Evolutionary conservation across 2,329 filamentous ascomycete genomes (phyloP).

Genomic region (Penicillium sp.): DNA sequence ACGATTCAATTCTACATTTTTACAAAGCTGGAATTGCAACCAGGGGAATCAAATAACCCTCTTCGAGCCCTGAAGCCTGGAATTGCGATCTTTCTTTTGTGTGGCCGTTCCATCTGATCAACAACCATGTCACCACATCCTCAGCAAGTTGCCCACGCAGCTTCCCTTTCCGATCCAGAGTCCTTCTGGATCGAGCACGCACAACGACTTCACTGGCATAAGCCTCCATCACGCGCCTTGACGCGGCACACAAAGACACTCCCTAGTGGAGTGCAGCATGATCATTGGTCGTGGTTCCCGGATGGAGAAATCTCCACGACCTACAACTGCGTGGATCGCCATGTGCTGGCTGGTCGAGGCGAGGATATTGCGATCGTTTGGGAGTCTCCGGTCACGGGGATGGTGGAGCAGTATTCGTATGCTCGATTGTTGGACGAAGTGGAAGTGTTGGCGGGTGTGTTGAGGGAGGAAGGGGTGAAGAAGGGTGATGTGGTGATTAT

Average conservation of each 20-base stretch:
- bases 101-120: too few species aligned
- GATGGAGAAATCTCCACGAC: conserved; percentile 84
- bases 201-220: conserved; percentile 72
- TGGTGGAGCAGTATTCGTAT: conserved; percentile 70
- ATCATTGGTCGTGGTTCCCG: conserved; percentile 85
- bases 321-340: conserved; percentile 86
- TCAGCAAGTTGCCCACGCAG: conserved; percentile 47
- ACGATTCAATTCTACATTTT: too few species aligned
- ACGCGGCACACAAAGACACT: conserved; percentile 58
- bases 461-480: conserved; percentile 73
- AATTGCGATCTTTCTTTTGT: too few species aligned
- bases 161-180: conserved; percentile 63
- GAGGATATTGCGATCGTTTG: conserved; percentile 71
- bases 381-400: conserved; percentile 76
- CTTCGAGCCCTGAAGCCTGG: too few species aligned
- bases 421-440: conserved; percentile 69
- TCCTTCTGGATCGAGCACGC: conserved; percentile 73
- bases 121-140: conserved; percentile 24
- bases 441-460: conserved; percentile 70
- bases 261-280: conserved; percentile 54
- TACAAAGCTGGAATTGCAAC: too few species aligned
- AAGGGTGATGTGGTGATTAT: conserved; percentile 83
- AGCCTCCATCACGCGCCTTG: conserved; percentile 60
- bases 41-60: too few species aligned
- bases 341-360: conserved; percentile 75